Base-by-base conservation (phyloP, 163 green algal species). In the Trebouxia gelatinosa region DNA sequence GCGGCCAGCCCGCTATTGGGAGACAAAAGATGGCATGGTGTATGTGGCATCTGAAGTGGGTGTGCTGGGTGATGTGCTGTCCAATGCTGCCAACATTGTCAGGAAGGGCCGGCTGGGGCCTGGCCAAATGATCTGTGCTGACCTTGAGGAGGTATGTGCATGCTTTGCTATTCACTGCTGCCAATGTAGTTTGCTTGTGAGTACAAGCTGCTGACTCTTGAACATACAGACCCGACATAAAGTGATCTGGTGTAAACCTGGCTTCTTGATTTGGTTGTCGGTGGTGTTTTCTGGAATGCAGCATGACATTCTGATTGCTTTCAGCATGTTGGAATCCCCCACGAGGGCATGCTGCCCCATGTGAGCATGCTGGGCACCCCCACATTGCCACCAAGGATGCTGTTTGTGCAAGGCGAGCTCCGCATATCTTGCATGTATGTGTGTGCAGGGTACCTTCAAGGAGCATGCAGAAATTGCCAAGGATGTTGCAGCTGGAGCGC, bases 91-190 rank as follows among this genome's bases (percentile, higher is more conserved):
- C 34, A 95, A 96, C 77, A 81, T 98, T 39, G 85, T 95, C 40
- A 82, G 83, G 75, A 99, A 99, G 91, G 96, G 96, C 28, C 91
- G 96, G 37, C 90, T 99, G 77, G 96, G 96, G 26, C 96, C 96
- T 28, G 96, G 96, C 16, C 95, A 84, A 74, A 99, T 98, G 93
- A 87, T 99, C 59, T 90, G 88, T 58, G 95, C 92, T 6, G 92
- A 99, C 85, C 83, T 99, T 71, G 83, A 91, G 72, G 80, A 75
- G 6, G 70, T 78, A n/a, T 54, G 70, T 51, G 23, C 19, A n/a
- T n/a, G n/a, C 48, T 2, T 2, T 23, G 26, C 48, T 23, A 59
- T 19, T 3, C 13, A 58, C 19, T 19, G 2, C 19, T 59, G 48
- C 48, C 48, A 28, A 3, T 59, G 48, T 23, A 59, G 48, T 29